These are phyloP conservation scores for Apophysomyces sp. DNA, from an alignment of 371 early-diverging fungal species.

Conservation along the genomic window DNA sequence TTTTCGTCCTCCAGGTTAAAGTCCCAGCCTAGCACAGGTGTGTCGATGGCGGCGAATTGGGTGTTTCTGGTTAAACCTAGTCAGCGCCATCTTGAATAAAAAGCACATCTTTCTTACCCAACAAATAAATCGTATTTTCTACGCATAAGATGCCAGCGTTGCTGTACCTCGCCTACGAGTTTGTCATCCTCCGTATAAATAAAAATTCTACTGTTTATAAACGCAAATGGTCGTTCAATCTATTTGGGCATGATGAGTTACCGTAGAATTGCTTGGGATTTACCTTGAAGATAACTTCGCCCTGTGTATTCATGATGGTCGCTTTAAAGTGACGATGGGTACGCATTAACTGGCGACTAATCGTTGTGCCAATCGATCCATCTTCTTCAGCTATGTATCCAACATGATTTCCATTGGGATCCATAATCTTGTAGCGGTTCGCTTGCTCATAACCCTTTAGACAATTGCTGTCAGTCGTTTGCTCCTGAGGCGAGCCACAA, in stretches of 20 bases:
- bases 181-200: conserved; percentile 61
- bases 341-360: conserved; percentile 74
- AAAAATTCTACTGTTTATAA: conserved; percentile 77
- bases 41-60: conserved; percentile 84
- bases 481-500: neutral
- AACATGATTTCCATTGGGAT: conserved; percentile 66
- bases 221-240: conserved; percentile 75
- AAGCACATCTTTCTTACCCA: conserved; percentile 16
- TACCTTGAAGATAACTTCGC: conserved; percentile 71
- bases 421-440: conserved; percentile 82
- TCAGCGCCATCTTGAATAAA: neutral
- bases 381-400: conserved; percentile 86
- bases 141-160: conserved; percentile 85
- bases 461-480: neutral
- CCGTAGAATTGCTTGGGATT: no score
- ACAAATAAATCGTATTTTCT: conserved; percentile 84
- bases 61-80: conserved; percentile 11
- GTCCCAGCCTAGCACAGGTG: conserved; percentile 78
- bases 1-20: conserved; percentile 72
- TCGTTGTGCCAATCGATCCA: conserved; percentile 50
- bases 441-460: conserved; percentile 81
- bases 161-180: conserved; percentile 86
- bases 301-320: conserved; percentile 66
- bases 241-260: conserved; percentile 7
- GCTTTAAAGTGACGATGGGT: conserved; percentile 84